Conservation (phyloP, 2,329 filamentous ascomycete species). For the Tolypocladium ophioglossoides region DNA sequence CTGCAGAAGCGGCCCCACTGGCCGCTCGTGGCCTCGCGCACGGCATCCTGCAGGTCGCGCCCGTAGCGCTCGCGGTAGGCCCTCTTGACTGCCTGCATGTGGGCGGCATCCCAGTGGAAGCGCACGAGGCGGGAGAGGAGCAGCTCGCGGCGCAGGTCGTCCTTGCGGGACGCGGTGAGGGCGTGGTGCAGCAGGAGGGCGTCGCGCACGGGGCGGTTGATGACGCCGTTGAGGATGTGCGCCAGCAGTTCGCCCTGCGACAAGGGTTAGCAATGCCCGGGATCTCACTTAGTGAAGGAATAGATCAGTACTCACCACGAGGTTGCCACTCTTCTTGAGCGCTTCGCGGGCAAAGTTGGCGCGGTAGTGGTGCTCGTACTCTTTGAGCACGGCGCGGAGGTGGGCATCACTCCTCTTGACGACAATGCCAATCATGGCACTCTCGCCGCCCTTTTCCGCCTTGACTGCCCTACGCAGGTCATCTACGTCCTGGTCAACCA, state of each 20-base stretch:
- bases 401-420: conserved; percentile 72
- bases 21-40: conserved; percentile 64
- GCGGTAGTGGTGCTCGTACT: conserved; percentile 63
- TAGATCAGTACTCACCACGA: conserved; percentile 52
- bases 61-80: conserved; percentile 74
- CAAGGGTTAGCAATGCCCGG: background rate
- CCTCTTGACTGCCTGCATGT: conserved; percentile 68
- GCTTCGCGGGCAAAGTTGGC: conserved; percentile 83
- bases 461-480: conserved; percentile 58
- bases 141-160: conserved; percentile 68
- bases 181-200: conserved; percentile 87
- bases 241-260: conserved; percentile 81
- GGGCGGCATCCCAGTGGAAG: conserved; percentile 82
- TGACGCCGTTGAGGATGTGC: conserved; percentile 91
- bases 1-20: conserved; percentile 71
- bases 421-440: conserved; percentile 76
- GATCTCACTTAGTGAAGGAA: too few species aligned
- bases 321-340: conserved; percentile 77
- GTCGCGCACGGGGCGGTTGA: conserved; percentile 90
- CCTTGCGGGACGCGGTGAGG: conserved; percentile 60
- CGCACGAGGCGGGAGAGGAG: conserved; percentile 81
- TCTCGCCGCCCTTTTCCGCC: conserved; percentile 74
- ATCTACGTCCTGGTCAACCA: conserved; percentile 62
- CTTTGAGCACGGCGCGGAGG: conserved; percentile 64
- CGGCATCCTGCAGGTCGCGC: conserved; percentile 62